Base-by-base conservation (phyloP, 495 filamentous ascomycete species). In the Friedmanniomyces endolithicus region DNA sequence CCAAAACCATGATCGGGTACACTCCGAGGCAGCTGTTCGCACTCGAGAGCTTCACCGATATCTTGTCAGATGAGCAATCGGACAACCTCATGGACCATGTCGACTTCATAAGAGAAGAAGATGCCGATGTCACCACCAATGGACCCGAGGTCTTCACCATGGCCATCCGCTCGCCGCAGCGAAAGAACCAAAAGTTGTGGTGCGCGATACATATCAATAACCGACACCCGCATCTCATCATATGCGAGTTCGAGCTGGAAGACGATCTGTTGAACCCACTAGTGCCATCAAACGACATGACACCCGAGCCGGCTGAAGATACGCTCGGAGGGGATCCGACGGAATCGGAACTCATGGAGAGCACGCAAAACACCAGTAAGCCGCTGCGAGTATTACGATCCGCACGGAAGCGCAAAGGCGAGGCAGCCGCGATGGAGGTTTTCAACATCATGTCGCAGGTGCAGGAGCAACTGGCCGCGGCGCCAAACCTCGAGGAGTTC, bases 201-300 rank as follows among this genome's bases (percentile, higher is more conserved):
- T 94, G 88, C 68, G 89, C 88, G 29, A 81, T 92, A 53, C 90
- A 95, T 65, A 74, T 83, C 47, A 83, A 79, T 53, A 72, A 78
- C 14, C 68, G 71, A 0, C 79, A 86, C 54, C 75, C 76, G 2
- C 79, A 88, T 46, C 61, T 90, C 27, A 73, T 94, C 19, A 86
- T 97, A 34, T 95, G 88, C 72, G 90, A 97, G 62, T 90, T 97
- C 56, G 90, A 97, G 64, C 67, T 88, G 17, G 87, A 95, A 66
- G 83, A 95, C 52, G 90, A 97, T 63, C 71, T 71, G 0, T 56
- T 75, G 0, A 80, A 86, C 61, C 90, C 90, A 0, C 69, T 94
- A 19, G 75, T 78, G 3, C 73, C 75, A 48, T 74, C 81, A 0
- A 68, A 71, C 1, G 79, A 83, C 45, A 60, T 67, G 0, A 76